Conservation (phyloP, 352 stramenopile genomes). For the Phytopythium chamaehyphon region DNA sequence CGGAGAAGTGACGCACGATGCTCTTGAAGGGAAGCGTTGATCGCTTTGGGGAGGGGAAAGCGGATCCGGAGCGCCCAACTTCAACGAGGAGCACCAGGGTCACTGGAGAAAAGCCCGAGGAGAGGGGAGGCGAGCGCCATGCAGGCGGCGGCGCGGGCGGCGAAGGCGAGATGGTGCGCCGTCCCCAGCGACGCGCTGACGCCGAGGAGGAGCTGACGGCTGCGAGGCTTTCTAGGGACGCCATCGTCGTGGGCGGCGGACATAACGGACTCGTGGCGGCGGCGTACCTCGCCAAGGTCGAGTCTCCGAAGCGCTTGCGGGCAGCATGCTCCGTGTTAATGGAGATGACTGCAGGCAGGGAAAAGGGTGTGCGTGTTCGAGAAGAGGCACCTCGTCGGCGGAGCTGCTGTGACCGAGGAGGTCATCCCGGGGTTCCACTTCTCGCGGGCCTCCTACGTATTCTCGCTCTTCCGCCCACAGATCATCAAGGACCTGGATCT, state of each 20-base stretch:
- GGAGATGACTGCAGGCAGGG: slow-evolving; percentile 32
- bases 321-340: too few relatives aligned
- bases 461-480: slow-evolving; percentile 85
- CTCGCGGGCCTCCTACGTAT: slow-evolving; percentile 88
- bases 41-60: background rate
- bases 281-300: slow-evolving; percentile 85
- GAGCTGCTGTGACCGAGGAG: slow-evolving; percentile 88
- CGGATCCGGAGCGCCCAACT: too few relatives aligned
- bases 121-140: slow-evolving; percentile 8
- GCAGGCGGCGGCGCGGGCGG: slow-evolving; percentile 11
- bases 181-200: background rate
- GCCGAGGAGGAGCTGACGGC: too few relatives aligned
- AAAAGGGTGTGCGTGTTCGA: slow-evolving; percentile 88
- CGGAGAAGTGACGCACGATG: too few relatives aligned
- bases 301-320: too few relatives aligned
- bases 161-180: slow-evolving; percentile 38
- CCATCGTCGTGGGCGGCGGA: slow-evolving; percentile 85
- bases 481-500: slow-evolving; percentile 89
- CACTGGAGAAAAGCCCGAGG: slow-evolving; percentile 8
- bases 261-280: slow-evolving; percentile 89
- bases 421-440: slow-evolving; percentile 90
- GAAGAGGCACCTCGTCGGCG: slow-evolving; percentile 82
- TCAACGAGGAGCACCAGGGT: too few relatives aligned
- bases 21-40: background rate
- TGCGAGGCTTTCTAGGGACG: slow-evolving; percentile 43